Evolutionary conservation across 768 basidiomycete genomes (phyloP), one percentile per base, ranked within the genome.

Genomic region (Exidia glandulosa): DNA sequence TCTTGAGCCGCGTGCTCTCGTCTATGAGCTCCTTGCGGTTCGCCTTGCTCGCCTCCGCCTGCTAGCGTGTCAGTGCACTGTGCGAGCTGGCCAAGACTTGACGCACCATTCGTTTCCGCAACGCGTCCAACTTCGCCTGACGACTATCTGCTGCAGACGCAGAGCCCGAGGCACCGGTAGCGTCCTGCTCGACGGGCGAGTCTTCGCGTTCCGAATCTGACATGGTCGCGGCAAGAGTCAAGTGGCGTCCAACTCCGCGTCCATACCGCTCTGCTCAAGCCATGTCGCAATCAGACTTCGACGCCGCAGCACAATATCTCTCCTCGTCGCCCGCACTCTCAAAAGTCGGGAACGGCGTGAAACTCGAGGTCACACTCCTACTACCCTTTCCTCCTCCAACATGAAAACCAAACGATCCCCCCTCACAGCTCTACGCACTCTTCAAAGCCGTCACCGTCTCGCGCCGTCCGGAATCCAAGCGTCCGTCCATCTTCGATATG

Each of bases 1-100:
- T 74, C 66, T 90, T 90, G 5, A 83, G 77, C 68, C 82, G 88
- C 23, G 89, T 81, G 34, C 85, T 83, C 68, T 98, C 95, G 63
- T 91, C 86, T 16, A 96, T 77, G 16, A 98, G 76, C 1, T 93
- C 88, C 33, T 82, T 81, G 13, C 94, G 84, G 71, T 99, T 99
- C 3, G 86, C 91, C 66, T 79, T 83, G 1, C 88, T 76, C 1
- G 92, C 90, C 32, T 82, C 79, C 57, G 81, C 85, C 93, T 94
- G 37, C 16, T 25, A 47, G 52, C 25, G 50, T 16, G 30, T 60
- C 62, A 41, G 60, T 61, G 36, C 58, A 57, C n/a, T 31, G 57
- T 56, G 52, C 63, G 32, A 34, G 52, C 3, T 47, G 6, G 59
- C 59, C 33, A 58, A 13, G 14, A 47, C n/a, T 19, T 33, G n/a